These are phyloP conservation scores for Xerophyta viscosa DNA, from an alignment of 106 monocot species.

Conservation along the genomic window DNA sequence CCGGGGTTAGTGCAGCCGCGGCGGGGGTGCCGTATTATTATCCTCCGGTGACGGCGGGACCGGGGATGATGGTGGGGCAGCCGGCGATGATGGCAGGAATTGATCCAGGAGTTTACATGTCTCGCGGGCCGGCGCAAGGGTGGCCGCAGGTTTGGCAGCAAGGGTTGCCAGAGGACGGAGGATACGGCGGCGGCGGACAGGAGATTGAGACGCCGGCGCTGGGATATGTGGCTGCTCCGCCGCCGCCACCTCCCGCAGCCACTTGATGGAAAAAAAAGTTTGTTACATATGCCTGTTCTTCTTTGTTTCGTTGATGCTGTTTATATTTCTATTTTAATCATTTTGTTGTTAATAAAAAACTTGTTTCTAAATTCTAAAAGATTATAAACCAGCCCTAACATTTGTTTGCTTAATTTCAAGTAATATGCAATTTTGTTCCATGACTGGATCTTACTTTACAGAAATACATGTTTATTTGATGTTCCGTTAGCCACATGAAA, in stretches of 20 bases:
- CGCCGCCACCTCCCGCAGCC: slow-evolving; percentile 18
- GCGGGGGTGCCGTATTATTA: slow-evolving; percentile 54
- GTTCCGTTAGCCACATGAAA: too few species aligned
- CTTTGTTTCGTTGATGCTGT: too few species aligned
- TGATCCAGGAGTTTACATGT: slow-evolving; percentile 21
- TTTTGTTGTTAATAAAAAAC: too few species aligned
- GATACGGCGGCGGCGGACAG: not conserved
- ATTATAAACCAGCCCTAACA: too few species aligned
- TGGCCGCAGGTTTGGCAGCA: slow-evolving; percentile 51
- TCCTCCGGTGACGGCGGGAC: slow-evolving; percentile 13
- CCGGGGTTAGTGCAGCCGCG: not conserved
- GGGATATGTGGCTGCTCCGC: slow-evolving; percentile 12
- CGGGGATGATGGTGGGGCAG: slow-evolving; percentile 21
- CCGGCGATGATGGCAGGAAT: slow-evolving; percentile 32
- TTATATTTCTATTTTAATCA: too few species aligned
- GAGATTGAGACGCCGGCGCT: slow-evolving; percentile 1
- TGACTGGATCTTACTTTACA: too few species aligned
- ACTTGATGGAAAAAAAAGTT: not conserved
- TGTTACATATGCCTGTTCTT: too few species aligned
- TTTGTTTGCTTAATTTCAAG: too few species aligned
- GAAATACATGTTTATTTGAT: too few species aligned
- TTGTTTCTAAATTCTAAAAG: too few species aligned
- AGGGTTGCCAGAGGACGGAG: slow-evolving; percentile 19
- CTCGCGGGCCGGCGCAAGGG: slow-evolving; percentile 18
- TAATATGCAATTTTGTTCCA: too few species aligned